Base-by-base conservation (phyloP, 139 green algal species). In the Astrephomene gubernaculifera region DNA sequence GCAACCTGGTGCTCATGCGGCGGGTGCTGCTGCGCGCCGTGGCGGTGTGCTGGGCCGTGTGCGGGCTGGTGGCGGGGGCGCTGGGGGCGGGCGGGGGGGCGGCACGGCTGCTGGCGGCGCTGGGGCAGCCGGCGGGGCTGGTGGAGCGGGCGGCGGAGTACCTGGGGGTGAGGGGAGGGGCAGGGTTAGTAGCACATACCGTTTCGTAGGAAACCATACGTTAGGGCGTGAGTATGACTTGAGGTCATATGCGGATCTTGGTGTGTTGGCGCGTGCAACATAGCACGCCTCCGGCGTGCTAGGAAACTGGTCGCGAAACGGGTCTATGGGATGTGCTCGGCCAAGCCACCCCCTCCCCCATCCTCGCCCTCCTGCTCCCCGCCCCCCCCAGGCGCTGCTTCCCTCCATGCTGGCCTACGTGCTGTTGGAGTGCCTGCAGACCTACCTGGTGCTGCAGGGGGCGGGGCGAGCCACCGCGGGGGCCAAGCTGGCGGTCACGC, bases 21-120 rank as follows among this genome's bases (percentile, higher is more conserved):
- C 45, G 93, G 19, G 69, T 93, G 22, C 80, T 97, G 45, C 90
- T 97, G 81, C 91, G 93, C 14, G 92, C 91, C 0, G 65, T 96
- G 76, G 35, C 94, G 29, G 87, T 96, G 2, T 93, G 90, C 41
- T 86, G 82, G 69, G 45, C 84, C 22, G 76, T 89, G 21, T 89
- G 87, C 38, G 29, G 88, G 1, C 54, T 71, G 14, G 78, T 97
- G 12, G 53, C 68, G 36, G n/a, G n/a, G 38, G 25, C 85, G 44
- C 60, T 95, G 31, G 97, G 94, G 94, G 36, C 60, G 8, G 45
- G 89, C 45, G 67, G 79, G 6, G 82, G 82, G 44, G 24, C 65
- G 7, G n/a, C n/a, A n/a, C n/a, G 14, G 65, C 6, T 92, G 70
- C 76, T 92, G 89, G 41, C 84, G 69, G 71, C 78, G 17, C 45